A percentile compares a stretch with the other conserved stretches of the same genome.
Conservation (phyloP, 1,139 yeast genomes). For the Pichia sp. region DNA sequence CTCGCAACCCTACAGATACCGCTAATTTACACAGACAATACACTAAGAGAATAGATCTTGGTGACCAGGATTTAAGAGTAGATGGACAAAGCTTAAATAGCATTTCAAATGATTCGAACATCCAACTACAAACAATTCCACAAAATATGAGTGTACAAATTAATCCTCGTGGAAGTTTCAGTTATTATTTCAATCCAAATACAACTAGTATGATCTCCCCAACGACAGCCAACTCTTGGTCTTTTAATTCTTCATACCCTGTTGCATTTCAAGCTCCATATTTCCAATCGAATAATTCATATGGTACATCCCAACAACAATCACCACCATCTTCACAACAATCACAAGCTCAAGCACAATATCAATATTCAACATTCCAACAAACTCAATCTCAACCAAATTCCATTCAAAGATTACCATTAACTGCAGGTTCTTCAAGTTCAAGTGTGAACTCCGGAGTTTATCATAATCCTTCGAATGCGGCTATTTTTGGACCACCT, state of each 20-base stretch:
- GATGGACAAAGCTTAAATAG: not conserved
- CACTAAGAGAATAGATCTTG: slow-evolving; percentile 6
- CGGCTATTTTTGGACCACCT: not conserved
- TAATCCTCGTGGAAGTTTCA: not conserved
- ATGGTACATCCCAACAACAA: not conserved
- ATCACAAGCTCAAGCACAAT: not conserved
- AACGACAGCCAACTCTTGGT: slow-evolving; percentile 1
- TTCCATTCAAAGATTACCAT: not conserved
- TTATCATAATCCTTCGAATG: not conserved
- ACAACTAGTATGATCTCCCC: not conserved
- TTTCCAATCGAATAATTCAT: not conserved
- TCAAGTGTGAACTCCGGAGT: not conserved
- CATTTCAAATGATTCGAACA: not conserved
- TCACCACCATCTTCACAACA: not conserved
- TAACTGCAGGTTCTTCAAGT: not conserved
- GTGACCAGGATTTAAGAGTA: slow-evolving; percentile 2
- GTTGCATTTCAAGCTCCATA: not conserved
- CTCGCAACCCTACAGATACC: slow-evolving; percentile 9
- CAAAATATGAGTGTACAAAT: not conserved
- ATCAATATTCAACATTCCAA: not conserved
- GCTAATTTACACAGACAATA: slow-evolving; percentile 4
- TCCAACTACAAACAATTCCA: not conserved
- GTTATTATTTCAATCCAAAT: not conserved
- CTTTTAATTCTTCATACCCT: not conserved
- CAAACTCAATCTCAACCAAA: not conserved